Evolutionary conservation across 148 eudicot species (phyloP).

Genomic region (Amaranthus hypochondriacus): DNA sequence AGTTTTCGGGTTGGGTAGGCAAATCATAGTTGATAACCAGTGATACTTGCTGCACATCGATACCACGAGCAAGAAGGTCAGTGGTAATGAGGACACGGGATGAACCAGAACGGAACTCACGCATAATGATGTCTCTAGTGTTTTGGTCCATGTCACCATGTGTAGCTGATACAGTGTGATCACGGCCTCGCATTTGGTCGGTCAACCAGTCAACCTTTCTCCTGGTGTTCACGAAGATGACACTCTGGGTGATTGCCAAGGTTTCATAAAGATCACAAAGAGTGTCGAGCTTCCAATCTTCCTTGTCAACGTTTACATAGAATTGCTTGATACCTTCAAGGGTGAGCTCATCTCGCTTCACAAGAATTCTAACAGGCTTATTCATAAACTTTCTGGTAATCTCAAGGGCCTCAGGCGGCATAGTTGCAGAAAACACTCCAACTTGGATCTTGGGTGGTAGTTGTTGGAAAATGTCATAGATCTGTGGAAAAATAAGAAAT

Average conservation of each 20-base stretch:
- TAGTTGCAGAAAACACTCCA: constrained; percentile 72
- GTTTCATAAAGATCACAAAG: constrained; percentile 69
- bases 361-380: constrained; percentile 69
- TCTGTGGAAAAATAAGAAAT: constrained; percentile 26
- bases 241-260: constrained; percentile 64
- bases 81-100: constrained; percentile 71
- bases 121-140: constrained; percentile 61
- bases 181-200: constrained; percentile 68
- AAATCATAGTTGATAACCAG: constrained; percentile 66
- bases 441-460: constrained; percentile 66
- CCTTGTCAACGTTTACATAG: constrained; percentile 60
- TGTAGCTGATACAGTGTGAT: constrained; percentile 66
- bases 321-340: constrained; percentile 75
- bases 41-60: constrained; percentile 73
- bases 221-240: constrained; percentile 65
- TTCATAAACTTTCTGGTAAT: constrained; percentile 74
- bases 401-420: constrained; percentile 75
- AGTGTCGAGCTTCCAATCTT: constrained; percentile 71
- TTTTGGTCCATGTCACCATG: constrained; percentile 77
- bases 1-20: constrained; percentile 68
- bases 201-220: constrained; percentile 81
- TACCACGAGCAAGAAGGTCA: constrained; percentile 69
- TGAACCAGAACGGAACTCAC: constrained; percentile 65
- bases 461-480: constrained; percentile 60
- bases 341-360: constrained; percentile 68